Evolutionary conservation across 2,329 filamentous ascomycete species (phyloP).

Genomic region (Pleurostoma richardsiae): DNA sequence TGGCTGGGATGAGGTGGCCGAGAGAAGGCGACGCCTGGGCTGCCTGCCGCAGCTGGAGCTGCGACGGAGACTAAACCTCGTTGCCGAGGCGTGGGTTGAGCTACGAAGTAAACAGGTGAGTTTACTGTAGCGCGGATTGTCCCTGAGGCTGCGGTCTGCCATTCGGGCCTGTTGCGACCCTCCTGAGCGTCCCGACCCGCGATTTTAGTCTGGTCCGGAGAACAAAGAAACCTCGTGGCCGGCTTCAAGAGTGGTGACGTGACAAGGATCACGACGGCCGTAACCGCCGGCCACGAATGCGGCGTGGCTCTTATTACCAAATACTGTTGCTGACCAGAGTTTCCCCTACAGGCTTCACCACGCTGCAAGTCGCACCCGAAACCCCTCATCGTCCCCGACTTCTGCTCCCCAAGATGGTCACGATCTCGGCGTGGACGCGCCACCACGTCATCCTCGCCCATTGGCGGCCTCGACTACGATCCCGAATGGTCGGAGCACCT

Average conservation of each 20-base stretch:
- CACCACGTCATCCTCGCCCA: slow-evolving; percentile 8
- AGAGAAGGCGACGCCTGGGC: slow-evolving; percentile 8
- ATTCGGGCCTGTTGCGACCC: too few relatives aligned
- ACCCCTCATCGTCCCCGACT: slow-evolving; percentile 17
- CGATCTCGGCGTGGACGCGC: slow-evolving; percentile 15
- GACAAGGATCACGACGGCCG: too few relatives aligned
- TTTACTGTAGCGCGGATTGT: neutral
- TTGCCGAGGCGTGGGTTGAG: slow-evolving; percentile 35
- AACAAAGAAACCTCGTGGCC: too few relatives aligned
- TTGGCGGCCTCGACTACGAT: slow-evolving; percentile 5
- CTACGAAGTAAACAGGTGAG: slow-evolving; percentile 24
- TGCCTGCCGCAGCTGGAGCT: slow-evolving; percentile 9
- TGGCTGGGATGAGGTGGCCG: slow-evolving; percentile 29
- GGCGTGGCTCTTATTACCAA: neutral
- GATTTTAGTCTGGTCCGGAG: too few relatives aligned
- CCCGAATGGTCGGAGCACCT: slow-evolving; percentile 14
- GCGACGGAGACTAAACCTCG: slow-evolving; percentile 26
- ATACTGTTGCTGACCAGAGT: neutral
- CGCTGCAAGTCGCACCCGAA: neutral
- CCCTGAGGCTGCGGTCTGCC: too few relatives aligned
- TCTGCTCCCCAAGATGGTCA: slow-evolving; percentile 18
- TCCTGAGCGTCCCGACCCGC: too few relatives aligned
- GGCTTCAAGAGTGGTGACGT: too few relatives aligned
- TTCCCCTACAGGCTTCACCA: neutral
- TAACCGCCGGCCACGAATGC: too few relatives aligned